phyloP scores from a whole-genome alignment of 192 early-diverging fungal genomes.

The Lunasporangiospora selenospora region DNA sequence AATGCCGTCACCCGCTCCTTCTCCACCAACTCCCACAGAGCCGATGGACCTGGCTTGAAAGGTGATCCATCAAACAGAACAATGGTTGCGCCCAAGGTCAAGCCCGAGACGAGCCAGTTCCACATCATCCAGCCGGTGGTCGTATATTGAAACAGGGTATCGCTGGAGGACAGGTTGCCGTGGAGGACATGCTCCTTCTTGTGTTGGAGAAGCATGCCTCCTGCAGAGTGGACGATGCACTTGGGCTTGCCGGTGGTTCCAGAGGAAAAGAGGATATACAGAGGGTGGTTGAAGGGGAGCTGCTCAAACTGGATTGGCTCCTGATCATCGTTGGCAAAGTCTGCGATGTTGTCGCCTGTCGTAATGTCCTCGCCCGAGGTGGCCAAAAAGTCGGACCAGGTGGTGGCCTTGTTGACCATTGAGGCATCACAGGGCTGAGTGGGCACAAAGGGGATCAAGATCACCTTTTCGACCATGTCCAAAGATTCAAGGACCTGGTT shows the following conservation, averaged over 20 bases:
- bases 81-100: conserved; percentile 81
- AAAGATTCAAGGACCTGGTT: conserved; percentile 72
- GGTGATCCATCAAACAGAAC: conserved; percentile 95
- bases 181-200: conserved; percentile 95
- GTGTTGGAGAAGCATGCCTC: conserved; percentile 91
- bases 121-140: conserved; percentile 99
- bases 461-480: conserved; percentile 72
- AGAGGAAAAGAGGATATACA: conserved; percentile 91
- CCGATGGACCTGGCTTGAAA: conserved; percentile 79
- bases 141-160: conserved; percentile 90
- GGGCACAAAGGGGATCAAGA: conserved; percentile 81
- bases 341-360: conserved; percentile 54
- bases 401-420: conserved; percentile 26
- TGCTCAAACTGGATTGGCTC: conserved; percentile 76
- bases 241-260: conserved; percentile 97
- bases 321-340: conserved; percentile 45
- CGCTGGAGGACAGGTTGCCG: conserved; percentile 73
- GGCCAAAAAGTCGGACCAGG: conserved; percentile 30
- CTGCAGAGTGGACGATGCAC: conserved; percentile 94
- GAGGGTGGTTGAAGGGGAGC: conserved; percentile 89
- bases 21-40: conserved; percentile 84
- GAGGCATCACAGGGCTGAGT: conserved; percentile 22
- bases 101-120: conserved; percentile 93
- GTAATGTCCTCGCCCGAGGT: conserved; percentile 25
- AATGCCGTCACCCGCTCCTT: conserved; percentile 85